These are phyloP conservation scores for Paraphysoderma sedebokerense DNA, from an alignment of 371 early-diverging fungal genomes.

Conservation along the genomic window DNA sequence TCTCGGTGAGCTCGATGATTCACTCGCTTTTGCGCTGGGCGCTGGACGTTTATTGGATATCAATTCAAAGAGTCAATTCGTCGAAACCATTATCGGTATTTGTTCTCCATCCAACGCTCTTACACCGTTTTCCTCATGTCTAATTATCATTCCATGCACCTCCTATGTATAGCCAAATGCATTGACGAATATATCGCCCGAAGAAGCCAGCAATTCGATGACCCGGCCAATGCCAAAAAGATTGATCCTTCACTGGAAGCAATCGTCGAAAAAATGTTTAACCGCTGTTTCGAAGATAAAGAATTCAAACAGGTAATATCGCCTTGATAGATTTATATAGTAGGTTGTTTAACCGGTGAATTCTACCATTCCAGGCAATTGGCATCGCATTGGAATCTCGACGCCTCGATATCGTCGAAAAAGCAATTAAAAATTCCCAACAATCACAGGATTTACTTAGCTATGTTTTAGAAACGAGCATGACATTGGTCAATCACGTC, in stretches of 20 bases:
- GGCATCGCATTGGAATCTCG: conserved; percentile 87
- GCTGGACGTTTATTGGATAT: conserved; percentile 81
- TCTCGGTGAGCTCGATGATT: conserved; percentile 86
- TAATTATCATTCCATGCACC: not conserved
- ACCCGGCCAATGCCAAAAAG: conserved; percentile 14
- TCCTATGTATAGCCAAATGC: conserved; percentile 27
- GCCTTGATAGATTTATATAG: not conserved
- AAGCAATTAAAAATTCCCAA: conserved; percentile 54
- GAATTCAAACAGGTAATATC: conserved; percentile 61
- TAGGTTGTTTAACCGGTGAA: not conserved
- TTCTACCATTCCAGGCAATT: conserved; percentile 34
- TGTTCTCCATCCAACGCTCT: not conserved
- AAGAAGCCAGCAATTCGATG: conserved; percentile 29
- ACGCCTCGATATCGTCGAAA: conserved; percentile 73
- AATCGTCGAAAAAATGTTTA: conserved; percentile 85
- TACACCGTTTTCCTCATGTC: not conserved
- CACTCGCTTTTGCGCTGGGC: conserved; percentile 82
- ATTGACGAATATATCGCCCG: conserved; percentile 84
- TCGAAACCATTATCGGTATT: conserved; percentile 80
- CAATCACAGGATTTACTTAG: conserved; percentile 47
- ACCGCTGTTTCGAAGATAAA: conserved; percentile 63
- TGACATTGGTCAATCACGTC: conserved; percentile 63
- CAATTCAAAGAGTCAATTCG: conserved; percentile 59
- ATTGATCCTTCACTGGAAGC: conserved; percentile 65
- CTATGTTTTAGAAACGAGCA: conserved; percentile 60